Base-by-base conservation (phyloP, 2,329 filamentous ascomycete genomes). In the Hymenoscyphus fraxineus region DNA sequence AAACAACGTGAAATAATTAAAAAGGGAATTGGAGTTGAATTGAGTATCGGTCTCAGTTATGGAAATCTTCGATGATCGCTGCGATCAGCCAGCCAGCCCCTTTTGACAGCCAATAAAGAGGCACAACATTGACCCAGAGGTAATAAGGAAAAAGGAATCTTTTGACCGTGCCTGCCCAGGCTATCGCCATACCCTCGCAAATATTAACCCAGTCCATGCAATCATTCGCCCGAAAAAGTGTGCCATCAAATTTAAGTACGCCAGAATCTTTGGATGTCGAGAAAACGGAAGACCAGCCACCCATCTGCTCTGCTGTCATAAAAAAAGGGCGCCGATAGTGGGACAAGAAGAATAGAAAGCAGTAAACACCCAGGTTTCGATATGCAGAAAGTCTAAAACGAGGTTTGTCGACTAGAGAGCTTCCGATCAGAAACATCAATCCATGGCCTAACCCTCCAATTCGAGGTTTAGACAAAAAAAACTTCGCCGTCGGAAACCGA, bases 351-450 rank as follows among this genome's bases (percentile, higher is more conserved):
- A 72, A 71, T 72, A 71, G 71, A 71, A 73, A 75, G 68, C 67
- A 73, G 69, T 66, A 73, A 73, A 69, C 63, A 66, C 64, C 70
- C 69, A 69, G 40, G 68, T 69, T 69, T 70, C 68, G 59, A 70
- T 70, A 74, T 74, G 71, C 70, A 73, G 71, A 73, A 72, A 72
- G 66, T 74, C 72, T 74, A 73, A 72, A 73, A 71, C 63, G 66
- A 71, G 67, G 67, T 68, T 69, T 61, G 66, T 67, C 63, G 66
- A 72, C 70, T 66, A 51, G 66, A 66, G 65, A 66, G 66, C 65
- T 65, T 65, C 65, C 35, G 35, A 61, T 69, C 68, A 61, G 69
- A 66, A 71, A 61, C 66, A 68, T 69, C 65, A 59, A 67, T 67
- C 66, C 65, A 51, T 69, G 64, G 66, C 63, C 61, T n/a, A 65